Base-by-base conservation (phyloP, 1,284 basidiomycete genomes). In the Ceratobasidium sp. region DNA sequence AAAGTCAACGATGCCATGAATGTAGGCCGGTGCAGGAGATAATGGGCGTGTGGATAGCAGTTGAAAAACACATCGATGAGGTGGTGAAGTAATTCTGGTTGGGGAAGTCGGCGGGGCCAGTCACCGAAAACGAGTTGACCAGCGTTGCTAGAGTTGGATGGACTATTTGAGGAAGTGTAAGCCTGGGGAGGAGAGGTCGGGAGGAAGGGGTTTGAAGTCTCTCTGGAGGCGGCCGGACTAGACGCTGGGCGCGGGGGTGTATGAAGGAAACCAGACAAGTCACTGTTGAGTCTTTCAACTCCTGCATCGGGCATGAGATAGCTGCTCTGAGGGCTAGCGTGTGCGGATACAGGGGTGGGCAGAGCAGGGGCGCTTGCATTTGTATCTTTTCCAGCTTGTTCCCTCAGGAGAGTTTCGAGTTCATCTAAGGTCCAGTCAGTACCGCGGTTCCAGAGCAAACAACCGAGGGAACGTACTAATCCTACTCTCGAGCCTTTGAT, bases 1-100 rank as follows among this genome's bases (percentile, higher is more conserved):
- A 84, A 83, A 3, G 83, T 82, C n/a, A 87, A 85, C 4, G 84
- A 86, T 7, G 85, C 66, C 75, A 76, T 76, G 56, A 77, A 77
- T 8, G 75, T 74, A 8, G 75, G 76, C 39, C 66, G 72, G 31
- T 77, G 76, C 14, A 77, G 22, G 7, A 77, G 43, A 24, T 72
- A 74, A 39, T 58, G 24, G 9, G 74, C 75, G 43, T 74, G 66
- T 19, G 76, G 75, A n/a, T 76, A 62, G 34, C 69, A 75, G 9
- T 49, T 53, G 58, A 77, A 77, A 46, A 77, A 77, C 31, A 74
- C 49, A 16, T 77, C 76, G 16, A 76, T 71, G 43, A 77, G 76
- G 41, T 77, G 76, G 39, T 75, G 69, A 9, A 77, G 56, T 16
- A 77, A 61, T 24, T 76, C 65, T 16, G 76, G 75, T 16, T 58